Percentiles rank a stretch among this genome's conserved stretches.
Conservation (phyloP, 179 eudicot genomes). For the Spergularia azorica region DNA sequence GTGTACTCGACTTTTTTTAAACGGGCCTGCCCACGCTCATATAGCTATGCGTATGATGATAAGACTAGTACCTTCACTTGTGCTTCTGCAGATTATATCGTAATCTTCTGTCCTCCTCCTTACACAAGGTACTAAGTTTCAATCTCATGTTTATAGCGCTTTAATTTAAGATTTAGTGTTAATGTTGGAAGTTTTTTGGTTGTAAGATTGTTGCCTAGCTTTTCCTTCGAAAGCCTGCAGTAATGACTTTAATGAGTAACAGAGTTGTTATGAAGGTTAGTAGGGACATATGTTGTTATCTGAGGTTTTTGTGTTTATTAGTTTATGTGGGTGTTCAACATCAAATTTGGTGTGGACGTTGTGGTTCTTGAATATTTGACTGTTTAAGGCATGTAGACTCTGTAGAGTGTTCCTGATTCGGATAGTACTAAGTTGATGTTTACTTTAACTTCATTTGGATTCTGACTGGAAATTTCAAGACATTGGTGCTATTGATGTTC, state of each 20-base stretch:
- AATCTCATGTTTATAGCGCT: neutral
- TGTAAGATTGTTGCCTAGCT: neutral
- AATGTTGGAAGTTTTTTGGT: neutral
- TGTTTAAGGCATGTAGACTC: neutral
- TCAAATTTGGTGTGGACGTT: neutral
- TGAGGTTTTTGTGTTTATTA: neutral
- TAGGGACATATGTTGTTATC: neutral
- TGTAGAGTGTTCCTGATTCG: neutral
- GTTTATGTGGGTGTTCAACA: neutral
- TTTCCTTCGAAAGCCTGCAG: neutral
- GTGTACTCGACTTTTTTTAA: slow-evolving; percentile 66
- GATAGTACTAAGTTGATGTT: neutral
- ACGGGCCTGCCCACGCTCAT: slow-evolving; percentile 79
- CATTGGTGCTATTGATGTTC: too few relatives aligned
- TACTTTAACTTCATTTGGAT: neutral
- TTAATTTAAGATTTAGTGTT: neutral
- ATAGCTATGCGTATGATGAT: slow-evolving; percentile 96
- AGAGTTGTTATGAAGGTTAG: neutral
- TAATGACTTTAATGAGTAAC: neutral
- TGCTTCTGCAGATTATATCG: slow-evolving; percentile 60
- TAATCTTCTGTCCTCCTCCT: slow-evolving; percentile 87
- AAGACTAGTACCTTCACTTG: slow-evolving; percentile 93
- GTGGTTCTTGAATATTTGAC: neutral
- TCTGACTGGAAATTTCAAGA: neutral
- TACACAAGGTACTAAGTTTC: slow-evolving; percentile 62